Evolutionary conservation across 169 alveolate genomes (phyloP), one percentile per base, ranked within the genome.

Genomic region (Cryptosporidium meleagridis): DNA sequence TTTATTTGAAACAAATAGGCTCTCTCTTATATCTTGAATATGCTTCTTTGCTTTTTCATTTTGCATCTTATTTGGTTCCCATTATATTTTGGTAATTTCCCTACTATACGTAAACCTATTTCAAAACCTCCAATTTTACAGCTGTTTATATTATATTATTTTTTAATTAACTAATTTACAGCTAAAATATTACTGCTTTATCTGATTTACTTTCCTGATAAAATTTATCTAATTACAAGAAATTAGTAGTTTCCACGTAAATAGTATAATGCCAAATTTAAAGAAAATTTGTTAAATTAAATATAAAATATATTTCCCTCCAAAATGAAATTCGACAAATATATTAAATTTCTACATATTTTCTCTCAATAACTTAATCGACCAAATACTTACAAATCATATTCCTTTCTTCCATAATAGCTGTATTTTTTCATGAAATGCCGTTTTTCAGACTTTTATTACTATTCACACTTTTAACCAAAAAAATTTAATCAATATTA

Each of bases 1-100:
- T 45, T 62, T 48, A 65, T 80, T 80, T 37, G 89, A 80, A 4
- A 80, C 68, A 41, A 65, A 80, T 41, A 80, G 33, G 35, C 44
- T 80, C 52, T 29, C 41, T 39, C 89, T 59, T n/a, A 80, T 80
- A 2, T 80, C 75, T 26, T 62, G 23, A 14, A 80, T 80, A 2
- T 80, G 89, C 3, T 18, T 18, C 31, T 80, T 80, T 6, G 80
- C 67, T 18, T 41, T 16, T 10, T 80, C 86, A 73, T 61, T 6
- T 12, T 65, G 31, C 75, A 16, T 39, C 72, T 21, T 65, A 41
- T 23, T 80, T 9, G 16, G 14, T 1, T 8, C 45, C n/a, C 52
- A 41, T 69, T 41, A 69, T 41, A 69, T 69, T n/a, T 12, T 44
- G 21, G 31, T 55, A 16, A 23, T 21, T 23, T 3, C 0, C 67